Conservation (phyloP, 2,329 filamentous ascomycete genomes). For the Leptographium galeiforme region DNA sequence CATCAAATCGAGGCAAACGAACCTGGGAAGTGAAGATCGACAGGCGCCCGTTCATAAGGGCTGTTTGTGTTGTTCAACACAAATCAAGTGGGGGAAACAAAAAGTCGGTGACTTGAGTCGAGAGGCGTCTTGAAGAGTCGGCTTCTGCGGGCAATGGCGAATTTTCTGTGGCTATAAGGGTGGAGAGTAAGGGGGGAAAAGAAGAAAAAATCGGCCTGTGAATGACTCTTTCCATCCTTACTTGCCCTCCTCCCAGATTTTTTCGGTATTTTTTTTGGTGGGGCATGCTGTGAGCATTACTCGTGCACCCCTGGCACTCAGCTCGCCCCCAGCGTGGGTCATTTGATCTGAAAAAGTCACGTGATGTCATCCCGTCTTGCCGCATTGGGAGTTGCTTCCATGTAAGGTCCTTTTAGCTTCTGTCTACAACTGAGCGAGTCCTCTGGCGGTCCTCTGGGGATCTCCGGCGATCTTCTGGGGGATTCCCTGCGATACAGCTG, state of each 20-base stretch:
- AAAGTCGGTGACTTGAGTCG: conserved; percentile 1
- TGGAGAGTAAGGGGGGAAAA: neutral
- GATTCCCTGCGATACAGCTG: too few species aligned
- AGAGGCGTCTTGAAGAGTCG: conserved; percentile 7
- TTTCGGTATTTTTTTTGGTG: neutral
- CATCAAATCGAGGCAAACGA: conserved; percentile 20
- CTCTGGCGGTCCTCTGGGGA: too few species aligned
- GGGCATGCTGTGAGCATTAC: too few species aligned
- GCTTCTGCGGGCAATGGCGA: neutral
- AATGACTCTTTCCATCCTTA: conserved; percentile 8
- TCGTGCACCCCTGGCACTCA: too few species aligned
- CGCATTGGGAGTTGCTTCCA: too few species aligned
- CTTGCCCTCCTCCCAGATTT: neutral
- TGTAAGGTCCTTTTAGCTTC: too few species aligned
- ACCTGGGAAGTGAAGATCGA: conserved; percentile 82
- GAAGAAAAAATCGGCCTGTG: conserved; percentile 12
- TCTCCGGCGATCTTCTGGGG: too few species aligned
- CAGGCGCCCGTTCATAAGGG: conserved; percentile 76
- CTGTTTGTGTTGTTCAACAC: conserved; percentile 30
- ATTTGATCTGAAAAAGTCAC: too few species aligned
- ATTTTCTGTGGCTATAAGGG: neutral
- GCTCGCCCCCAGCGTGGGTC: too few species aligned
- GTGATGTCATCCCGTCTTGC: too few species aligned
- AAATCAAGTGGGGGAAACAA: conserved; percentile 15
- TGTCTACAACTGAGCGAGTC: too few species aligned